Base-by-base conservation (phyloP, 192 early-diverging fungal species). In the Coemansia aciculifera region DNA sequence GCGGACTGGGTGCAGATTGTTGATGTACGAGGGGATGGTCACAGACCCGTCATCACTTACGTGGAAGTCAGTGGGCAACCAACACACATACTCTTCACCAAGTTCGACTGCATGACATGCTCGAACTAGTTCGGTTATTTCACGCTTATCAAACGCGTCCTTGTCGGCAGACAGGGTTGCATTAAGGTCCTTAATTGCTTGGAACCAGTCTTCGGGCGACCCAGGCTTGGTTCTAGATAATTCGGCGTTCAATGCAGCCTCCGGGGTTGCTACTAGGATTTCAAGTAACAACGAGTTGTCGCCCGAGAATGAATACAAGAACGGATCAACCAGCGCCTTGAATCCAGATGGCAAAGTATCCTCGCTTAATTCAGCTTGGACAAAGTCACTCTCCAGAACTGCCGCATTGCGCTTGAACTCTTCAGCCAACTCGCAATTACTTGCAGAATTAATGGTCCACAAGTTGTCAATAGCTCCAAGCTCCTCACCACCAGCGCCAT, bases 1-100 rank as follows among this genome's bases (percentile, higher is more conserved):
- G 6, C 77, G 66, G 15, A 36, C 17, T 2, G 86, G 87, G 46
- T 88, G 74, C 21, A 90, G 61, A 38, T 88, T 89, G 82, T 90
- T 90, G 84, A 92, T 90, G 69, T 90, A 90, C 3, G 86, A 87
- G 13, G 43, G 19, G 48, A 85, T 67, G 12, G 19, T 24, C 11
- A 84, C 73, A 0, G 68, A 31, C 2, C 88, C 87, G 24, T 77
- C 66, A 0, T 70, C 39, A 4, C 17, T 34, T 1, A 90, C 71
- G 2, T 68, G 42, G 57, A 89, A 85, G 23, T 88, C 89, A 1
- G 83, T 67, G 1, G 90, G 89, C 5, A 91, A 77, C 88, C 89
- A 90, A 37, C 57, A 40, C 54, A 57, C 17, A 31, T 57, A 57
- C 24, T 52, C 21, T 61, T 23, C 8, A 8, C 9, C 5, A 64